phyloP scores from a whole-genome alignment of 768 basidiomycete genomes.

The Suillus subluteus region DNA sequence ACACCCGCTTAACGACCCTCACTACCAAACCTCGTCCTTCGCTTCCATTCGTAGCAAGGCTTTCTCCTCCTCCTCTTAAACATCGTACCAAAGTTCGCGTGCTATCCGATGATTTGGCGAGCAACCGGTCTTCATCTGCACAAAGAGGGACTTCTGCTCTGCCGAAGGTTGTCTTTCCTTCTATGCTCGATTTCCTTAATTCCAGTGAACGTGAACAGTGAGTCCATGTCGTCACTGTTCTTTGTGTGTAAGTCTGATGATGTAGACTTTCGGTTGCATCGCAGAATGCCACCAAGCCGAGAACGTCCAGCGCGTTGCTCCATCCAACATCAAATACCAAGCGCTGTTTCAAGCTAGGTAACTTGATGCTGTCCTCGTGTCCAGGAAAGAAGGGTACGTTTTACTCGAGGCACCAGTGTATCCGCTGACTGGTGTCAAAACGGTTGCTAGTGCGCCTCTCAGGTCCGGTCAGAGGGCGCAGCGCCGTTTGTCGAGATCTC shows the following conservation, averaged over 20 bases:
- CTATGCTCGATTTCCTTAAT: slow-evolving; percentile 17
- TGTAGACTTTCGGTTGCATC: background rate
- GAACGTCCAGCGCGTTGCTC: slow-evolving; percentile 14
- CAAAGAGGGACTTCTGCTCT: slow-evolving; percentile 11
- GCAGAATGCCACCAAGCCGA: slow-evolving; percentile 13
- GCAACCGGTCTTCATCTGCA: background rate
- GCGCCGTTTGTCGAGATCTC: slow-evolving; percentile 83
- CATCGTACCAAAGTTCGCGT: background rate
- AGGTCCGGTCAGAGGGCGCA: slow-evolving; percentile 78
- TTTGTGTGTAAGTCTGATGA: background rate
- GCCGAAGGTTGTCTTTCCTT: slow-evolving; percentile 13
- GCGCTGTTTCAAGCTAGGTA: slow-evolving; percentile 60
- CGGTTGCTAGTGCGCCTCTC: slow-evolving; percentile 59
- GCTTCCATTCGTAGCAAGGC: background rate
- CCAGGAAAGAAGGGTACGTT: slow-evolving; percentile 88
- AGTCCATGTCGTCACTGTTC: background rate
- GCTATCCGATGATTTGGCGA: background rate
- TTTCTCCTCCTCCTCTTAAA: background rate
- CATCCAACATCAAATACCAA: slow-evolving; percentile 13
- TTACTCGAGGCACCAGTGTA: background rate
- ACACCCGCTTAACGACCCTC: slow-evolving; percentile 19
- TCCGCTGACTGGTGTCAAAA: slow-evolving; percentile 7
- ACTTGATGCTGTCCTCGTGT: slow-evolving; percentile 87
- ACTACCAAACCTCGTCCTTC: background rate
- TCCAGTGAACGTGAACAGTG: slow-evolving; percentile 9